Base-by-base conservation (phyloP, 1,284 basidiomycete genomes). In the Pseudozyma flocculosa region DNA sequence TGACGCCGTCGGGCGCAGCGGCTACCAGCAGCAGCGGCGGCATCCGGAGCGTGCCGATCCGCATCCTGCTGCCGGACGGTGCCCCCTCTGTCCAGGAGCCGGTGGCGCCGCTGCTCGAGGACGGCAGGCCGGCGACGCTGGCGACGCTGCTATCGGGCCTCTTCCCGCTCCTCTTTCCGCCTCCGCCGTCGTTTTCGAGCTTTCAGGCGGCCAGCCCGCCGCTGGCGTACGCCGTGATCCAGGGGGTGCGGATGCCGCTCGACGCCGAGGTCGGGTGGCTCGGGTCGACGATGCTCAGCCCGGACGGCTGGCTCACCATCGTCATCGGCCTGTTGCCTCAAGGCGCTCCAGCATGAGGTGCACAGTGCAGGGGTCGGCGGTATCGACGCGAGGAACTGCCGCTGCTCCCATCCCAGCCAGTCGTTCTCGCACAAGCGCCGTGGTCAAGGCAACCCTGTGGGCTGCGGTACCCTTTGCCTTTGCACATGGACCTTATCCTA, bases 231-330 rank as follows among this genome's bases (percentile, higher is more conserved):
- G 84, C 89, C 0, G 78, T 96, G 43, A 82, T 93, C 17, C 92
- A 96, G 76, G 94, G 94, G 4, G 86, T 97, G n/a, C 79, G 85
- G 2, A 80, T 89, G 2, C 94, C 94, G 0, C 81, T 86, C 17
- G 92, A 95, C 40, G 83, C 90, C 1, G 92, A 96, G 73, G 83
- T 97, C 73, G 90, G 88, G 2, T 97, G 93, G 93, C 79, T 97
- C 14, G 89, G 90, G 14, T 87, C 89, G 13, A 92, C 90, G 68
- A 82, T 96, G 78, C 85, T 87, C 14, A 91, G 92, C 11, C 90
- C 91, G 7, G 94, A 97, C 75, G 94, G 94, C 8, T 97, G 93
- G 93, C 50, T 64, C 15, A 43, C 57, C 5, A 54, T 64, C 1
- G 56, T 64, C 4, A 60, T 64, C 42, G 61, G 57, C 34, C 37